Evolutionary conservation across 345 rosid species (phyloP).

Genomic region (Hypericum androsaemum): DNA sequence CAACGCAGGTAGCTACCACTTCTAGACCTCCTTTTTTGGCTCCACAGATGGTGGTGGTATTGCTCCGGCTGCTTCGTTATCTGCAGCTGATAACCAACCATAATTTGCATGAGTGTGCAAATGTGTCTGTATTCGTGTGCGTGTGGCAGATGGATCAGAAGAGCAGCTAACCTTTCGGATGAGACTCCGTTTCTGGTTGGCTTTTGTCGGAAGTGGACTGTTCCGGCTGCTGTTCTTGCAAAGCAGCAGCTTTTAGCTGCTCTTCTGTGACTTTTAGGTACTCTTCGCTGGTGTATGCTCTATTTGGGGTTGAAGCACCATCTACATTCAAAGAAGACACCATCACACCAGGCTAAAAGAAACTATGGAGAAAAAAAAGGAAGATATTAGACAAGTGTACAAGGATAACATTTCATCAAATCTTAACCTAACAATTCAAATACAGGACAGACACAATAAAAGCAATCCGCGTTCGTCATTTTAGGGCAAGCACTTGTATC

Average conservation of each 20-base stretch:
- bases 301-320: slow-evolving; percentile 36
- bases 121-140: not conserved
- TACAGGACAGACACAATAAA: too few species aligned
- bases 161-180: slow-evolving; percentile 23
- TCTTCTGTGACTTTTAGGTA: slow-evolving; percentile 73
- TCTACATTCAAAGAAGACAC: slow-evolving; percentile 27
- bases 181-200: slow-evolving; percentile 6
- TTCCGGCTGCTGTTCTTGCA: slow-evolving; percentile 12
- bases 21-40: slow-evolving; percentile 29
- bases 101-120: not conserved
- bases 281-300: slow-evolving; percentile 66
- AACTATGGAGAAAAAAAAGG: not conserved
- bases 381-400: not conserved
- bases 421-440: not conserved
- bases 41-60: slow-evolving; percentile 37
- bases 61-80: slow-evolving; percentile 34
- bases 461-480: too few species aligned
- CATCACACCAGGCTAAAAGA: not conserved
- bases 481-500: too few species aligned
- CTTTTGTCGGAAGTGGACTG: not conserved
- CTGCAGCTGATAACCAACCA: slow-evolving; percentile 22
- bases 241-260: slow-evolving; percentile 58
- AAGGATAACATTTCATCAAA: not conserved
- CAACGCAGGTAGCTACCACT: not conserved
- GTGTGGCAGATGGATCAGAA: not conserved